These are phyloP conservation scores for Aspergillus sp. DNA, from an alignment of 2,329 filamentous ascomycete species.

Conservation along the genomic window DNA sequence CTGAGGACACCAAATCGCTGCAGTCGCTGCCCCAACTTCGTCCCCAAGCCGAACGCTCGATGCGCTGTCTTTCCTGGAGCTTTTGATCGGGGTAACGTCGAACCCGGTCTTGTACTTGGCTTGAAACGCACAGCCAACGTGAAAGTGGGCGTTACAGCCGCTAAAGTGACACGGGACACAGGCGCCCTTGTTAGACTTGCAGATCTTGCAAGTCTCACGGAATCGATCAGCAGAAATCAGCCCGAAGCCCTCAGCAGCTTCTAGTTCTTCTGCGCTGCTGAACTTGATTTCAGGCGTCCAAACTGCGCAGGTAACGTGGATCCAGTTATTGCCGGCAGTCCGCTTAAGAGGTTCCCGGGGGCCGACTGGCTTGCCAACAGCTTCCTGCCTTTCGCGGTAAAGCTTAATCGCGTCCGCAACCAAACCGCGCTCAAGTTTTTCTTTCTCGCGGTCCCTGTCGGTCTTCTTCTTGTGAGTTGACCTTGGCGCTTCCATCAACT, in stretches of 20 bases:
- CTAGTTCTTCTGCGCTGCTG: constrained; percentile 76
- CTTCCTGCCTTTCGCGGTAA: constrained; percentile 79
- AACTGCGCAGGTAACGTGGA: constrained; percentile 88
- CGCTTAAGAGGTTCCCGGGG: constrained; percentile 90
- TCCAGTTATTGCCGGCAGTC: constrained; percentile 97
- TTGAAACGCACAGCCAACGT: constrained; percentile 87
- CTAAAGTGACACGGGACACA: constrained; percentile 75
- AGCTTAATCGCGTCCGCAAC: constrained; percentile 76
- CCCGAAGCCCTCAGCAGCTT: constrained; percentile 86
- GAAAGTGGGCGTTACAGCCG: constrained; percentile 58
- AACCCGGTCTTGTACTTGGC: constrained; percentile 83
- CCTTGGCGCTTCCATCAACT: constrained; percentile 81
- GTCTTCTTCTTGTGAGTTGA: constrained; percentile 82
- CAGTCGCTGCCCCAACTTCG: constrained; percentile 80
- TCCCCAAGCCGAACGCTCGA: constrained; percentile 77
- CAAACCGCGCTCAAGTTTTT: constrained; percentile 80
- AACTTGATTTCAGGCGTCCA: constrained; percentile 94
- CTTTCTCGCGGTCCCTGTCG: constrained; percentile 86
- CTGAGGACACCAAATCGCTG: constrained; percentile 87
- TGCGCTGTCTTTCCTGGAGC: constrained; percentile 77
- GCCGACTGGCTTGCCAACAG: constrained; percentile 76
- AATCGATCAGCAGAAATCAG: constrained; percentile 73
- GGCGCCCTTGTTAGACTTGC: constrained; percentile 72
- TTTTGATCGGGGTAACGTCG: constrained; percentile 86
- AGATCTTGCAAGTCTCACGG: constrained; percentile 78